Percentiles rank a stretch among this genome's conserved stretches.
Evolutionary conservation across 805 yeast genomes (phyloP).

Genomic region (Saccharomyces cerevisiae): DNA sequence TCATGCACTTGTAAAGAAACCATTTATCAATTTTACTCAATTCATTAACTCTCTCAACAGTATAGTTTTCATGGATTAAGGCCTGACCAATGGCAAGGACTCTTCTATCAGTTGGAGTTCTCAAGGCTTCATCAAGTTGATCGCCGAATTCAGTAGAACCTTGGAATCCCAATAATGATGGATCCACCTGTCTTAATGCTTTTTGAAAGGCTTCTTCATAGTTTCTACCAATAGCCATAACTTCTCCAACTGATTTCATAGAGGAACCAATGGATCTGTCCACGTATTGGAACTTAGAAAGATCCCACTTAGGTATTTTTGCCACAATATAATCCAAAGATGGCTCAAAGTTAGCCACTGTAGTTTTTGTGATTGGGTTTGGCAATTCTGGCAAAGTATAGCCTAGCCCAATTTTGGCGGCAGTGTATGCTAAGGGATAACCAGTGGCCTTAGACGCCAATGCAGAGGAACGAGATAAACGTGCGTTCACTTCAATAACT

Average conservation of each 20-base stretch:
- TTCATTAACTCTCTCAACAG: conserved; percentile 89
- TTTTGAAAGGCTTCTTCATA: conserved; percentile 97
- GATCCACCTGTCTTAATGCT: conserved; percentile 93
- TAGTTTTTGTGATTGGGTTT: conserved; percentile 92
- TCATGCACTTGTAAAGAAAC: conserved; percentile 89
- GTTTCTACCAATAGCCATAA: conserved; percentile 96
- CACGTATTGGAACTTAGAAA: conserved; percentile 90
- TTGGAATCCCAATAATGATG: conserved; percentile 84
- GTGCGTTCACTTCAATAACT: conserved; percentile 95
- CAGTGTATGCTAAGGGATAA: conserved; percentile 96
- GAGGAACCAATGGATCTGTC: conserved; percentile 89
- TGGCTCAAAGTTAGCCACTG: conserved; percentile 95
- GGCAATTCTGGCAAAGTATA: conserved; percentile 92
- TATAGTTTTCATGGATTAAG: conserved; percentile 76
- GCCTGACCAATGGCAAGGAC: conserved; percentile 99
- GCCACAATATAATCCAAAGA: conserved; percentile 93
- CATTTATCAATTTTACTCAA: conserved; percentile 89
- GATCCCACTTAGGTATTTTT: conserved; percentile 98
- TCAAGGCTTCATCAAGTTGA: conserved; percentile 64
- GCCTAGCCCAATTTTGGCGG: conserved; percentile 93
- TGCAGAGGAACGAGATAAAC: conserved; percentile 94
- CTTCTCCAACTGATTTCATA: conserved; percentile 99
- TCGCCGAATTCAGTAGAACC: conserved; percentile 67
- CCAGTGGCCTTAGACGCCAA: conserved; percentile 98
- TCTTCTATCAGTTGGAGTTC: conserved; percentile 90